Evolutionary conservation across 108 stramenopile species (phyloP).

Genomic region (Cyclotella cryptica): DNA sequence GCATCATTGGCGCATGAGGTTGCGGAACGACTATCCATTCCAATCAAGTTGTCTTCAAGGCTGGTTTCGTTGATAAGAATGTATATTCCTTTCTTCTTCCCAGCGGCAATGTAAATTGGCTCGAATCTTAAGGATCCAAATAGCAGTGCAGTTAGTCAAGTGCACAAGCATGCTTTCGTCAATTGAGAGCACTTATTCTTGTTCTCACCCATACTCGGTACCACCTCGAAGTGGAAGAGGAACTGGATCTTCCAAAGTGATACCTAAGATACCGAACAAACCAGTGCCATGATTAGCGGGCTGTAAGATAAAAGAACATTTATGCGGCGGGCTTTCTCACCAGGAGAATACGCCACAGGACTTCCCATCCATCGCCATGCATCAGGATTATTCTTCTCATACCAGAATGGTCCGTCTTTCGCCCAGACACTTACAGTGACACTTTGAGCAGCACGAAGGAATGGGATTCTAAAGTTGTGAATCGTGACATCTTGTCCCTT

Average conservation of each 20-base stretch:
- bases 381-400: slow-evolving; percentile 28
- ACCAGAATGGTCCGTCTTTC: slow-evolving; percentile 25
- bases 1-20: slow-evolving; percentile 10
- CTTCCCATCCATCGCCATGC: slow-evolving; percentile 17
- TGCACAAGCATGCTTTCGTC: background rate
- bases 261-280: background rate
- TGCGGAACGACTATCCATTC: slow-evolving; percentile 12
- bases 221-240: slow-evolving; percentile 22
- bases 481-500: slow-evolving; percentile 15
- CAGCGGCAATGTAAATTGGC: slow-evolving; percentile 21
- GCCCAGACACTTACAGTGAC: slow-evolving; percentile 17
- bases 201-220: slow-evolving; percentile 22
- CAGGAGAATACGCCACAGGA: slow-evolving; percentile 24
- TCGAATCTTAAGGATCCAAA: slow-evolving; percentile 13
- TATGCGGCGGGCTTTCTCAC: background rate
- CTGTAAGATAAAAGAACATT: background rate
- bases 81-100: slow-evolving; percentile 19
- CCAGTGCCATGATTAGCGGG: background rate
- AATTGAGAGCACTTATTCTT: background rate
- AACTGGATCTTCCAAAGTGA: slow-evolving; percentile 16
- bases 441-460: slow-evolving; percentile 7
- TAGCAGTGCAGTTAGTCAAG: background rate
- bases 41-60: slow-evolving; percentile 25
- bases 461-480: slow-evolving; percentile 29
- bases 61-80: slow-evolving; percentile 16